A percentile compares a stretch with the other conserved stretches of the same genome.
These are phyloP conservation scores for Phlebiopsis flavidoalba DNA, from an alignment of 768 basidiomycete genomes.

Conservation along the genomic window DNA sequence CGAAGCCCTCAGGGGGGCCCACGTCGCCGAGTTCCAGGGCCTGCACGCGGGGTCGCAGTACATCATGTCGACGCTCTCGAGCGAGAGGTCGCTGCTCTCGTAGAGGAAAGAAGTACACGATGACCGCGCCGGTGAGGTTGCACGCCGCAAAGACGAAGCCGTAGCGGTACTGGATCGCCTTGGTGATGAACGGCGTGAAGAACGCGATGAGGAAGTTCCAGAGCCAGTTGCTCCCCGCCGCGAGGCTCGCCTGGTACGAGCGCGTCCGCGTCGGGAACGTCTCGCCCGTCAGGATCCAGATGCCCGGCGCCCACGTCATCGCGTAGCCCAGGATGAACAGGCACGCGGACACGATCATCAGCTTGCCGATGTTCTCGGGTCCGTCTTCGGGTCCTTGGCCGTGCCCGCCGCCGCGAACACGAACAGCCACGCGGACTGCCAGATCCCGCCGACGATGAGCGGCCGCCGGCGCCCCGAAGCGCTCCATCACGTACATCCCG, in stretches of 20 bases:
- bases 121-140: conserved; percentile 51
- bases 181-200: conserved; percentile 72
- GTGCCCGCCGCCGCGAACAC: conserved; percentile 72
- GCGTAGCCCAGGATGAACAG: conserved; percentile 71
- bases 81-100: conserved; percentile 59
- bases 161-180: conserved; percentile 52
- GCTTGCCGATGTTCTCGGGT: conserved; percentile 22
- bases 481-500: conserved; percentile 70
- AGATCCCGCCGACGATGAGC: conserved; percentile 62
- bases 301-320: conserved; percentile 66
- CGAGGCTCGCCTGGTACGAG: conserved; percentile 64
- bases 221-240: conserved; percentile 61
- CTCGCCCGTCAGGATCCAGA: conserved; percentile 78
- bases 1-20: conserved; percentile 58
- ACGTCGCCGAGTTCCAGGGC: conserved; percentile 58
- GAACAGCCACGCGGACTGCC: conserved; percentile 50
- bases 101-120: conserved; percentile 76
- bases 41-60: conserved; percentile 59
- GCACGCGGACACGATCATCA: conserved; percentile 51
- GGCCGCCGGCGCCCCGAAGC: conserved; percentile 61
- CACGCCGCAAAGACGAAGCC: conserved; percentile 68
- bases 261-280: conserved; percentile 71
- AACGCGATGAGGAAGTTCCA: conserved; percentile 73
- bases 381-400: conserved; percentile 44
- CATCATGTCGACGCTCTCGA: conserved; percentile 66